Evolutionary conservation across 805 yeast species (phyloP), one percentile per base, ranked within the genome.

Genomic region (Kodamaea fukazawae): DNA sequence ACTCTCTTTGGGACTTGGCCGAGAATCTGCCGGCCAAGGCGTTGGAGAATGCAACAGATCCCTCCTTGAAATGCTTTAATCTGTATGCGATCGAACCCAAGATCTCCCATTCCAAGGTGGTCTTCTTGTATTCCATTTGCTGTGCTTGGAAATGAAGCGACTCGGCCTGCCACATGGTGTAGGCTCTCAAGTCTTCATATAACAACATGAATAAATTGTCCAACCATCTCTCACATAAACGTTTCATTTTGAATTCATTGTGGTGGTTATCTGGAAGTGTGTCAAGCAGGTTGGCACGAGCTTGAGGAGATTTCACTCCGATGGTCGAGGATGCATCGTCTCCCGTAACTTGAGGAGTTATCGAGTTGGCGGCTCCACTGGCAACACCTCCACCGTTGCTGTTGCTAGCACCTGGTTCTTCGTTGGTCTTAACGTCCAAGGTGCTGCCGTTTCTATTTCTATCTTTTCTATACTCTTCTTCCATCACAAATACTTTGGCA

Each of bases 141-240:
- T 88, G 96, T 4, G 95, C 87, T 60, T 85, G 89, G 65, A 85
- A 83, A 61, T 91, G 96, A 46, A 89, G 77, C 49, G 76, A 75
- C 58, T 93, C 96, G 0, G 96, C 89, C 58, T 89, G 90, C 93
- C 96, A 91, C 73, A 87, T 76, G 1, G 96, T 88, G 58, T 86
- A 91, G 1, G 86, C 80, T 54, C 85, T 72, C 52, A 86, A 71
- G 56, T 86, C 95, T 51, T 81, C 87, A 52, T 81, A 81, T 27
- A 81, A 59, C 7, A 81, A 55, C 85, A 81, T 79, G 55, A 81
- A 81, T 44, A 81, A 59, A 54, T 80, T 80, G 59, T 81, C 88
- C 44, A 81, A 66, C 88, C 88, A 81, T 53, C 86, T 70, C 56
- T 81, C 87, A 64, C 88, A 81, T 30, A 81, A 66, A 54, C 86